These are phyloP conservation scores for Phialophora tarda DNA, from an alignment of 2,329 filamentous ascomycete species.

Conservation along the genomic window DNA sequence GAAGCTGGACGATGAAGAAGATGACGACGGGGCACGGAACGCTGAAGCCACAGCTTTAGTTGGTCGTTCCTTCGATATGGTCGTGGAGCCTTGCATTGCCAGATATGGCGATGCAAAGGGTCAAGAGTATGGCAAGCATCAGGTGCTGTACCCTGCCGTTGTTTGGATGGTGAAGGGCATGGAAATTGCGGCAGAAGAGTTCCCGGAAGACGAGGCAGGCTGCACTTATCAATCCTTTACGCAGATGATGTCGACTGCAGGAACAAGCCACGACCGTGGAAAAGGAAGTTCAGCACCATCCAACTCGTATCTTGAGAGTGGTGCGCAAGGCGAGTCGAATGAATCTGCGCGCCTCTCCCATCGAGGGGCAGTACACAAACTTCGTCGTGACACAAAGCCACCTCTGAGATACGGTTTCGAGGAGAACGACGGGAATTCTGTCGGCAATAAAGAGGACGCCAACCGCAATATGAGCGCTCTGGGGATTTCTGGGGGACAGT, in stretches of 20 bases:
- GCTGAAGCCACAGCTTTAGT: not conserved
- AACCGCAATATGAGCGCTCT: not conserved
- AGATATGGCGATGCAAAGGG: not conserved
- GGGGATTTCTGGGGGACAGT: not conserved
- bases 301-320: not conserved
- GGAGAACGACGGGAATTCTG: not conserved
- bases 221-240: not conserved
- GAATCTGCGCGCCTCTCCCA: not conserved
- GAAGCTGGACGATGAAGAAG: not conserved
- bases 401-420: not conserved
- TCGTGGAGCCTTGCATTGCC: not conserved
- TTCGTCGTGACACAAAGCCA: not conserved
- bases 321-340: not conserved
- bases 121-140: not conserved
- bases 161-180: slow-evolving; percentile 6
- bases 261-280: not conserved
- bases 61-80: slow-evolving; percentile 3
- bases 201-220: not conserved
- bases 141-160: not conserved
- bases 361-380: not conserved
- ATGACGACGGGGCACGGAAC: not conserved
- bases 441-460: not conserved
- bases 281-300: not conserved
- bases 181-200: not conserved
- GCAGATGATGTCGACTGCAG: not conserved